phyloP scores from a whole-genome alignment of 208 protist species.

The Leishmania braziliensis region DNA sequence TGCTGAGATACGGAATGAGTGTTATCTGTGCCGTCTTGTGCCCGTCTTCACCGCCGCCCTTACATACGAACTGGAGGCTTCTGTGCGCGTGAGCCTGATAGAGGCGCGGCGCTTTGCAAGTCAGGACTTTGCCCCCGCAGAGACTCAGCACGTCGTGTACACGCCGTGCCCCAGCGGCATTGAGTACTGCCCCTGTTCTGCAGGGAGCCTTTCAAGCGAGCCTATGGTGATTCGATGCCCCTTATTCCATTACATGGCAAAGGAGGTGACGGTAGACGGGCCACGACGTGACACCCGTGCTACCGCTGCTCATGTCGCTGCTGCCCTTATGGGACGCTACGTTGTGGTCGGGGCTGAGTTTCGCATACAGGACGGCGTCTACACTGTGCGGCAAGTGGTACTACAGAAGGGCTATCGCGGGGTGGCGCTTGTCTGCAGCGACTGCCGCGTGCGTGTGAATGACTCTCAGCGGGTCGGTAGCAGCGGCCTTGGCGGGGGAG shows the following conservation, averaged over 20 bases:
- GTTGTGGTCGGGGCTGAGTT: conserved; percentile 49
- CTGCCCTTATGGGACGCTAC: conserved; percentile 52
- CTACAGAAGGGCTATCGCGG: conserved; percentile 57
- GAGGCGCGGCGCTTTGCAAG: conserved; percentile 33
- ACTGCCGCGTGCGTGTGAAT: conserved; percentile 67
- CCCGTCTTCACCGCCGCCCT: conserved; percentile 21
- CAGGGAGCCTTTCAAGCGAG: background rate
- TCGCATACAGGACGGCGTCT: conserved; percentile 39
- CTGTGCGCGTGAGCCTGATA: conserved; percentile 20
- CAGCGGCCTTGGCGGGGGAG: background rate
- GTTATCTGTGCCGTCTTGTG: conserved; percentile 36
- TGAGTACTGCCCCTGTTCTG: conserved; percentile 6
- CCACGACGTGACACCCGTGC: conserved; percentile 18
- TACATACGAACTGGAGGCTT: conserved; percentile 22
- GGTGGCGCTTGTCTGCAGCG: conserved; percentile 47
- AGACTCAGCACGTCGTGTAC: conserved; percentile 32
- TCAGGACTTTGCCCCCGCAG: conserved; percentile 55
- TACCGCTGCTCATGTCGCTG: conserved; percentile 42
- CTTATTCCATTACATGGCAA: conserved; percentile 21
- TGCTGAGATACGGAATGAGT: conserved; percentile 45
- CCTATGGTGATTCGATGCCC: conserved; percentile 30
- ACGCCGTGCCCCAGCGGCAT: background rate
- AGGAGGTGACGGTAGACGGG: conserved; percentile 28
- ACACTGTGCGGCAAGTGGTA: conserved; percentile 49
- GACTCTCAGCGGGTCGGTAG: conserved; percentile 4